These are phyloP conservation scores for Wickerhamiella parazyma DNA, from an alignment of 805 yeast species.

Conservation along the genomic window DNA sequence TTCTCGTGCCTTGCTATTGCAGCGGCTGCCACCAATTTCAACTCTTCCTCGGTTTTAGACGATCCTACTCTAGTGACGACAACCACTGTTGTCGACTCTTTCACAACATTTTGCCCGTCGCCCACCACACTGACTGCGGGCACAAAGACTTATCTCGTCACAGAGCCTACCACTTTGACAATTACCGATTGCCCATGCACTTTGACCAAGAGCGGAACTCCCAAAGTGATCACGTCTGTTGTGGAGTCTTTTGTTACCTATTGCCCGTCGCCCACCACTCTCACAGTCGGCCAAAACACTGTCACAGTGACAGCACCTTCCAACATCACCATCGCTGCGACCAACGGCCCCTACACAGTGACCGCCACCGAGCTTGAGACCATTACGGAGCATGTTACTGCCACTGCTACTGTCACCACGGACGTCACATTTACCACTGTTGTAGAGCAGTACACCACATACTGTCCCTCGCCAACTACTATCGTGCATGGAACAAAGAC, in stretches of 20 bases:
- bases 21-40: neutral
- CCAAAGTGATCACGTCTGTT: constrained; percentile 9
- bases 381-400: too few relatives aligned
- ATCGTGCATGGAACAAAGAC: neutral
- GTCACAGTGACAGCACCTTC: constrained; percentile 50
- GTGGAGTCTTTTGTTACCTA: constrained; percentile 44
- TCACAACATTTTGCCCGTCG: constrained; percentile 66
- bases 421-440: neutral
- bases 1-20: neutral
- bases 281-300: constrained; percentile 35
- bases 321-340: constrained; percentile 39
- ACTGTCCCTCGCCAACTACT: neutral
- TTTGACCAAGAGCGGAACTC: neutral
- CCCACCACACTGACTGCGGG: constrained; percentile 49
- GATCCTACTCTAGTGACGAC: neutral
- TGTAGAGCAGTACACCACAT: neutral
- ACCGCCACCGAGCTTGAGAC: too few relatives aligned
- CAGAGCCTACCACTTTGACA: constrained; percentile 68
- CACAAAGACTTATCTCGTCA: constrained; percentile 29
- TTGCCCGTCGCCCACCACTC: constrained; percentile 58
- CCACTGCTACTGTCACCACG: neutral
- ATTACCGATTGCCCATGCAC: constrained; percentile 3
- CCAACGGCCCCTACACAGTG: neutral
- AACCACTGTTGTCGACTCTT: constrained; percentile 23
- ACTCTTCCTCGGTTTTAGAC: too few relatives aligned